phyloP scores from a whole-genome alignment of 148 eudicot genomes.

The Diospyros kaki region DNA sequence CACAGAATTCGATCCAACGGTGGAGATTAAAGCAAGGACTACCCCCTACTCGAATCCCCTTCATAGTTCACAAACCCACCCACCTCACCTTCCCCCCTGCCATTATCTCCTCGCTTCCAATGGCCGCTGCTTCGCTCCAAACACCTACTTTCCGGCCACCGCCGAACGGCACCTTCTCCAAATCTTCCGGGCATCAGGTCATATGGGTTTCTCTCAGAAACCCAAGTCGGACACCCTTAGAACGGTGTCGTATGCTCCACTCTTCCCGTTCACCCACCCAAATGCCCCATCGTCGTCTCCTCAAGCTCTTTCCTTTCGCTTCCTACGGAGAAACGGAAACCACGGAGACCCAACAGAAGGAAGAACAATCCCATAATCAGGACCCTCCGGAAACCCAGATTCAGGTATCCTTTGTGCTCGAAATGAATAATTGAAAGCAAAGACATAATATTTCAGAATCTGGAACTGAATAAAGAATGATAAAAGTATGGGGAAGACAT shows the following conservation, averaged over 20 bases:
- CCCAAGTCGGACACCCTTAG: slow-evolving; percentile 1
- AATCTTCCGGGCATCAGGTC: slow-evolving; percentile 7
- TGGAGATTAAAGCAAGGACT: neutral
- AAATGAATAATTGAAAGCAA: neutral
- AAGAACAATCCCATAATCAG: neutral
- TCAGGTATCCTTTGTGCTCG: slow-evolving; percentile 20
- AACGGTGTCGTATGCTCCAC: neutral
- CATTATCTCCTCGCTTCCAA: slow-evolving; percentile 13
- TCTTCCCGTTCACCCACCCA: slow-evolving; percentile 13
- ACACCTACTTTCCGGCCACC: slow-evolving; percentile 24
- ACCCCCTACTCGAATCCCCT: neutral
- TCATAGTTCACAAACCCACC: neutral
- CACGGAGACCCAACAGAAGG: slow-evolving; percentile 25
- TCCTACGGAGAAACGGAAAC: slow-evolving; percentile 33
- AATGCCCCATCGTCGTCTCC: slow-evolving; percentile 6
- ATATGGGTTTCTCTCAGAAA: slow-evolving; percentile 10
- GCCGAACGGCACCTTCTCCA: slow-evolving; percentile 10
- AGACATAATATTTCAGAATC: too few relatives aligned
- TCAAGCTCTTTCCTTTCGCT: slow-evolving; percentile 13
- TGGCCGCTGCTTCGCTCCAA: slow-evolving; percentile 27
- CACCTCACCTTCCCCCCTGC: neutral
- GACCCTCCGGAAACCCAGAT: slow-evolving; percentile 18
- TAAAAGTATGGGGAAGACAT: too few relatives aligned
- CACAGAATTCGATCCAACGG: neutral
- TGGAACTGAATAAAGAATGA: too few relatives aligned